Conservation (phyloP, 2,329 filamentous ascomycete genomes). For the Ophiostoma novo-ulmi region DNA sequence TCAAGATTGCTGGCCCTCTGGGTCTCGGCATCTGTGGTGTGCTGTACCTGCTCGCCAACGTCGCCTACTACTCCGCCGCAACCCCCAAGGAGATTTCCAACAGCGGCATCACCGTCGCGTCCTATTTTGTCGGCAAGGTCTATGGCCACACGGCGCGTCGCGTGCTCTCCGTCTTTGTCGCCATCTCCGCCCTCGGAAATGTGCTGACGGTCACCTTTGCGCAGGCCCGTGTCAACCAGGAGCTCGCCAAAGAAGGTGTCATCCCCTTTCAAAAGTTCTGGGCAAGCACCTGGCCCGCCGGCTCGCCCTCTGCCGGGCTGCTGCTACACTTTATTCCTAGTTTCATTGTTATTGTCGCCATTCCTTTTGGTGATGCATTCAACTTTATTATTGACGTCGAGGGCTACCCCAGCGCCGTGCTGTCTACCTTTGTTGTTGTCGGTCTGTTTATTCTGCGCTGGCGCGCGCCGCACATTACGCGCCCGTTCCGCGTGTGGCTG, state of each 20-base stretch:
- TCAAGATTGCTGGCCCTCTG: constrained; percentile 59
- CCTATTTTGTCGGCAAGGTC: constrained; percentile 56
- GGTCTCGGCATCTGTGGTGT: constrained; percentile 55
- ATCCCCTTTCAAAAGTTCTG: constrained; percentile 58
- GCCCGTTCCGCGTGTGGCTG: constrained; percentile 50
- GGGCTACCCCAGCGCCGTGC: constrained; percentile 43
- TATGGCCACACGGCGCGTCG: constrained; percentile 55
- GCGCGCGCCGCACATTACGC: constrained; percentile 42
- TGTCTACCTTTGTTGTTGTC: constrained; percentile 50
- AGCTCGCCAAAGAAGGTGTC: constrained; percentile 62
- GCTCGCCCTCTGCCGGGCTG: constrained; percentile 55
- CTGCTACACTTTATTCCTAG: constrained; percentile 64
- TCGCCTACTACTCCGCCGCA: constrained; percentile 61
- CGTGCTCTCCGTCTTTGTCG: constrained; percentile 55
- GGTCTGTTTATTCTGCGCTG: constrained; percentile 37
- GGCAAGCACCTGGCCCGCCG: constrained; percentile 61
- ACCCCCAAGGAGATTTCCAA: constrained; percentile 53
- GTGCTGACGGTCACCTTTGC: constrained; percentile 61
- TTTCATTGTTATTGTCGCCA: constrained; percentile 45
- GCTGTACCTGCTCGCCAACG: constrained; percentile 59
- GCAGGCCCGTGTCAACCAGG: constrained; percentile 61
- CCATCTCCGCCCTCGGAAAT: constrained; percentile 57
- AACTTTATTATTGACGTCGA: constrained; percentile 54
- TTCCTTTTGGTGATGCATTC: constrained; percentile 49
- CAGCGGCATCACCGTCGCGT: constrained; percentile 56